These are phyloP conservation scores for Diaporthe amygdali DNA, from an alignment of 2,329 filamentous ascomycete species.

Conservation along the genomic window DNA sequence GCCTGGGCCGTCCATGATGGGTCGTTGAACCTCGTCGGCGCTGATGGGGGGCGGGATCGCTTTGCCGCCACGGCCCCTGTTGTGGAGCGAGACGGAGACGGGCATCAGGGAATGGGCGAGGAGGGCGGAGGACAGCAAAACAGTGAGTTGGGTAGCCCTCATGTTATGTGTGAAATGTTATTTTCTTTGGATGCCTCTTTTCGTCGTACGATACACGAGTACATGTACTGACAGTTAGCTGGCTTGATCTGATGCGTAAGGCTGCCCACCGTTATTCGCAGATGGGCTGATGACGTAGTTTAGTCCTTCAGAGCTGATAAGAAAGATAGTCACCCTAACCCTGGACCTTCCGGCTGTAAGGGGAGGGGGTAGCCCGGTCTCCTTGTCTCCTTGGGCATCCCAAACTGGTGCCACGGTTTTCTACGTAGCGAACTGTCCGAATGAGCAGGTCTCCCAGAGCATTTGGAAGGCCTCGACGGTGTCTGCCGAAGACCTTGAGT, in stretches of 20 bases:
- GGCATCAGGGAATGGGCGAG: slow-evolving; percentile 11
- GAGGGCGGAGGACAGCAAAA: slow-evolving; percentile 10
- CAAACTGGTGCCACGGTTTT: no score
- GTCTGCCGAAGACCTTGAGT: no score
- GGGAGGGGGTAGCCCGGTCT: no score
- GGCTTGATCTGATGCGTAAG: background rate
- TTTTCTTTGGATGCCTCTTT: background rate
- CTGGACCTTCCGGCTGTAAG: background rate
- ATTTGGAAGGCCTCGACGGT: background rate
- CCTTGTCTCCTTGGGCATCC: no score
- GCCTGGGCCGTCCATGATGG: slow-evolving; percentile 38
- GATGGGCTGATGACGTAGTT: slow-evolving; percentile 6
- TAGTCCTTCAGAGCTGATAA: background rate
- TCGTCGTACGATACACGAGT: background rate
- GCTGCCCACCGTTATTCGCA: background rate
- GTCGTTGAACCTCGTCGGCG: slow-evolving; percentile 32
- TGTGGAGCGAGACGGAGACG: background rate
- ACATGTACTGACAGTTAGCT: background rate
- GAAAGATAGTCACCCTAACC: background rate
- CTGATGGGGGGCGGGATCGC: slow-evolving; percentile 30
- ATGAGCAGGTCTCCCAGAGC: background rate
- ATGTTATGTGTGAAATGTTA: background rate
- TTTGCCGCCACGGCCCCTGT: slow-evolving; percentile 12
- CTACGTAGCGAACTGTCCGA: no score
- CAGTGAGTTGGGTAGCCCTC: background rate